Conservation (phyloP, 169 alveolate genomes). For the Babesia caballi region DNA sequence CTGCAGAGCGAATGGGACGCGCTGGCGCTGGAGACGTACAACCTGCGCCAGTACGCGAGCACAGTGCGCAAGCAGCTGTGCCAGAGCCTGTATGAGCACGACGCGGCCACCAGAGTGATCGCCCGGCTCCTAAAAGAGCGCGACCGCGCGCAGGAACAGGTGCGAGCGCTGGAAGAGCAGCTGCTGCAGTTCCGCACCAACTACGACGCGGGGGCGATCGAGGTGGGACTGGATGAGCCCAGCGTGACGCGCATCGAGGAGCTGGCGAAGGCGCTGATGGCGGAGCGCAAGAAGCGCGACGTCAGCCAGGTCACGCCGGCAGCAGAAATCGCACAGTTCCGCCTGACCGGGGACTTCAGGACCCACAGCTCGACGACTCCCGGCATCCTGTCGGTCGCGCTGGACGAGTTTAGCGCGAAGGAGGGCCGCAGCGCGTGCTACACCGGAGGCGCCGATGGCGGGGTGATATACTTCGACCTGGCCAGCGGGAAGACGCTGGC, state of each 20-base stretch:
- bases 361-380: constrained; percentile 71
- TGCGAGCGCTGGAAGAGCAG: constrained; percentile 76
- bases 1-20: constrained; percentile 96
- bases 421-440: constrained; percentile 59
- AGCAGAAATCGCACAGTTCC: constrained; percentile 48
- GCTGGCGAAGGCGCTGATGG: constrained; percentile 67
- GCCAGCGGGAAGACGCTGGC: constrained; percentile 55
- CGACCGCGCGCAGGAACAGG: constrained; percentile 87
- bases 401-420: constrained; percentile 45
- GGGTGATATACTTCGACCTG: constrained; percentile 71
- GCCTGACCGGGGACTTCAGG: constrained; percentile 65
- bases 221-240: constrained; percentile 68
- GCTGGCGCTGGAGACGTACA: constrained; percentile 88
- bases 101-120: constrained; percentile 97
- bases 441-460: constrained; percentile 84
- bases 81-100: constrained; percentile 95
- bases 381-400: constrained; percentile 66
- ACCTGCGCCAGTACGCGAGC: constrained; percentile 84
- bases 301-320: constrained; percentile 22
- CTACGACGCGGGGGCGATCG: constrained; percentile 63
- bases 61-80: constrained; percentile 90
- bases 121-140: constrained; percentile 92
- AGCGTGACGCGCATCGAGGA: constrained; percentile 63
- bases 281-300: constrained; percentile 75
- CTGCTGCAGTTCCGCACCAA: constrained; percentile 70